These are phyloP conservation scores for Nicotiana sylvestris DNA, from an alignment of 257 asterid species.

Conservation along the genomic window DNA sequence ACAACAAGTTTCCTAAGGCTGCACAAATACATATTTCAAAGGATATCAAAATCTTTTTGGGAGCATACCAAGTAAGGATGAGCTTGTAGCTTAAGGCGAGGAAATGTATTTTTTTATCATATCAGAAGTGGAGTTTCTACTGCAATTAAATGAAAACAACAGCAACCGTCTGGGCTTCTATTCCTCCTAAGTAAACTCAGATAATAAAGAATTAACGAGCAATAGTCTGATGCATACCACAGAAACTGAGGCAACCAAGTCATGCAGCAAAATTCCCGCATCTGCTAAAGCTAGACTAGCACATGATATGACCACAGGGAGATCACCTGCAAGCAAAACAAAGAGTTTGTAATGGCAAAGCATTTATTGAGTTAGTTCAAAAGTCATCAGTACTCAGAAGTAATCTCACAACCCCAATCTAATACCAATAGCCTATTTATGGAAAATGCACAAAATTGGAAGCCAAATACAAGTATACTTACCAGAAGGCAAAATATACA, in stretches of 20 bases:
- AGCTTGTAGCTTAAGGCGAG: neutral
- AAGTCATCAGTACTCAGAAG: neutral
- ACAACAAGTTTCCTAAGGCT: neutral
- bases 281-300: conserved; percentile 98
- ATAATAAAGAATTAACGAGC: neutral
- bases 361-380: neutral
- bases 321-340: conserved; percentile 60
- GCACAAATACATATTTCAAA: neutral
- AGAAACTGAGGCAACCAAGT: conserved; percentile 84
- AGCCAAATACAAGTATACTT: neutral
- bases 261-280: conserved; percentile 93
- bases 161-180: neutral
- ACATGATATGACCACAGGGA: conserved; percentile 84
- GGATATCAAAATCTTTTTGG: neutral
- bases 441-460: neutral
- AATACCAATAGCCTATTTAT: neutral
- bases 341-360: neutral
- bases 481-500: neutral
- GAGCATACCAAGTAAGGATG: neutral
- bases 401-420: neutral
- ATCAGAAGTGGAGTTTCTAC: no score
- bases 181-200: neutral
- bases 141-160: no score
- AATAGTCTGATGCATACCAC: conserved; percentile 56
- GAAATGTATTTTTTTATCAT: no score